Percentiles rank a stretch among this genome's conserved stretches.
phyloP scores from a whole-genome alignment of 805 yeast genomes.

The Helenozyma baotianmanensis region DNA sequence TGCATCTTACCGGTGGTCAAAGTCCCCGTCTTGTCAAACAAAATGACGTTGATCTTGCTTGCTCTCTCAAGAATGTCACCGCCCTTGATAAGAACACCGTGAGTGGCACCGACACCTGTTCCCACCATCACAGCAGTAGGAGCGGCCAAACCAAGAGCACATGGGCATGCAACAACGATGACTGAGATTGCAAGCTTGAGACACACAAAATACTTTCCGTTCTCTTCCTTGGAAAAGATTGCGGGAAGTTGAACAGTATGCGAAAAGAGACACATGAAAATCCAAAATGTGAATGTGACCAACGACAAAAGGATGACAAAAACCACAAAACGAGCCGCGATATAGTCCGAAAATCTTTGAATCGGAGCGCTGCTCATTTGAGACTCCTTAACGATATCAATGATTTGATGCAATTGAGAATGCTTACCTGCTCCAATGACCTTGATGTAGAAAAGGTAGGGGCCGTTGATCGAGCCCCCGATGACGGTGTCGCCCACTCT shows the following conservation, averaged over 20 bases:
- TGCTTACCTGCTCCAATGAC: constrained; percentile 74
- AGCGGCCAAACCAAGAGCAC: constrained; percentile 95
- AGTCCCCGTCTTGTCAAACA: constrained; percentile 96
- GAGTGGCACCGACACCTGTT: constrained; percentile 88
- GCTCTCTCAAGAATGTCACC: constrained; percentile 84
- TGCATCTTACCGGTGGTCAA: constrained; percentile 81
- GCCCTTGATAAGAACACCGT: constrained; percentile 89
- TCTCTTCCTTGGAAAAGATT: constrained; percentile 40
- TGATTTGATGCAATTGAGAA: constrained; percentile 85
- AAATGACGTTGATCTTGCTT: constrained; percentile 54
- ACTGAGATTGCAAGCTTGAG: constrained; percentile 84
- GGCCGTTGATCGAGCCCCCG: constrained; percentile 90
- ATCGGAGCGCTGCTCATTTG: constrained; percentile 88
- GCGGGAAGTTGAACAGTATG: constrained; percentile 36
- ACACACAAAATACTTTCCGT: constrained; percentile 62
- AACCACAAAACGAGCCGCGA: constrained; percentile 86
- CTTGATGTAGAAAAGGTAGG: constrained; percentile 62
- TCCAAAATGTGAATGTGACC: constrained; percentile 51
- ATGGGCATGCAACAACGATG: constrained; percentile 96
- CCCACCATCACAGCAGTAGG: constrained; percentile 99
- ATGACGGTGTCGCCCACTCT: constrained; percentile 56
- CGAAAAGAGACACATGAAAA: constrained; percentile 24
- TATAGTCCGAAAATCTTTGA: constrained; percentile 79
- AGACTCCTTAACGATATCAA: constrained; percentile 80
- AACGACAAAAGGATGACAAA: constrained; percentile 57